These are phyloP conservation scores for Salvia hispanica DNA, from an alignment of 257 asterid species.

Conservation along the genomic window DNA sequence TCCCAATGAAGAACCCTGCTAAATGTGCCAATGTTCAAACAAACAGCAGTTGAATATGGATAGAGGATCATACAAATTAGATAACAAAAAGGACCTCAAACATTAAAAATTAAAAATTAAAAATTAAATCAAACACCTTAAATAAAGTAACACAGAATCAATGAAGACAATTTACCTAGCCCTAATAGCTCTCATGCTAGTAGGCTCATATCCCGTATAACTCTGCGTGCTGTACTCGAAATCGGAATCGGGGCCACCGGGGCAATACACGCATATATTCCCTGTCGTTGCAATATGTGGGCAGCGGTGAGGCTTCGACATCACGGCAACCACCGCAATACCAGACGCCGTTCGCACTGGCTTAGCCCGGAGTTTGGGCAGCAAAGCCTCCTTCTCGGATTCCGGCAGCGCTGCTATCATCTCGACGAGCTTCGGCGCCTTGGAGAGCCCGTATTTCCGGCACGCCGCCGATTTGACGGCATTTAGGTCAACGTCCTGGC, in stretches of 20 bases:
- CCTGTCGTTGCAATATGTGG: constrained; percentile 99
- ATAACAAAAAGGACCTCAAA: not conserved
- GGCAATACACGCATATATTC: constrained; percentile 95
- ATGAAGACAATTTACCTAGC: constrained; percentile 59
- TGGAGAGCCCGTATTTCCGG: constrained; percentile 85
- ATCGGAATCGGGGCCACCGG: constrained; percentile 98
- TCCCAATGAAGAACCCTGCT: not conserved
- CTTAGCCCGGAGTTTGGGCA: constrained; percentile 92
- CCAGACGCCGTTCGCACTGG: constrained; percentile 99
- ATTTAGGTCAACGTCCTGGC: constrained; percentile 84
- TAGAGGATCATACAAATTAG: not conserved
- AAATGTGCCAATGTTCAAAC: not conserved
- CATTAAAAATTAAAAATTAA: not conserved
- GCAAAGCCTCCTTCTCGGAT: constrained; percentile 75
- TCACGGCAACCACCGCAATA: constrained; percentile 98
- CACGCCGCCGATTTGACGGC: constrained; percentile 91
- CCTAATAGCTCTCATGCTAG: constrained; percentile 98
- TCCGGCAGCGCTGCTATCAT: constrained; percentile 98
- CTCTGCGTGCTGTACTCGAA: constrained; percentile 98
- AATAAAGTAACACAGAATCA: not conserved
- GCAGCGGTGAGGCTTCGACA: constrained; percentile 99
- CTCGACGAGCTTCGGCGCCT: constrained; percentile 96
- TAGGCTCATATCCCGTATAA: constrained; percentile 97
- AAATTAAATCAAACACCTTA: not conserved
- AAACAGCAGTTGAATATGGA: not conserved